Evolutionary conservation across 192 early-diverging fungal genomes (phyloP), one percentile per base, ranked within the genome.

Genomic region (Coemansia sp.): DNA sequence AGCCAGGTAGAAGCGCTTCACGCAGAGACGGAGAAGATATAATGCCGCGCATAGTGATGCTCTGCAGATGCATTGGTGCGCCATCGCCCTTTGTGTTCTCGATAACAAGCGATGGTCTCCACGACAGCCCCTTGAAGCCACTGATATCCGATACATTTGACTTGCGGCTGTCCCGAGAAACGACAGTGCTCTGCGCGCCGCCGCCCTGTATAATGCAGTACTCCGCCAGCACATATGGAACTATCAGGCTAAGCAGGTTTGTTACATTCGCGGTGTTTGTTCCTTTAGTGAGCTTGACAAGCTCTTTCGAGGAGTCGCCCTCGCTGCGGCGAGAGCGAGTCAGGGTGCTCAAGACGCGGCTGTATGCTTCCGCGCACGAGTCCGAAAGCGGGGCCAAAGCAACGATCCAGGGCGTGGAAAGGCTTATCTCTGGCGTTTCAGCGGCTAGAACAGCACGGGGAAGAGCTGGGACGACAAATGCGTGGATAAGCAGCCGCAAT

Each of bases 141-240:
- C 24, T 45, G 14, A 16, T 20, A 11, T 42, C 51, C 23, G 51
- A 3, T 2, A 20, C 30, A 9, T 30, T 34, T 5, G 18, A 28
- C 3, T 29, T 51, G n/a, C 32, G 23, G 11, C 30, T 25, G 47
- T 36, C 45, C 35, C 24, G 34, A 24, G 50, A 51, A 0, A 51
- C 50, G 2, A 53, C 55, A 0, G 50, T 28, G 25, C 60, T 48
- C 27, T 63, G 29, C 0, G 58, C 69, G 11, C 62, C 78, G 24
- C 68, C 72, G 54, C 67, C 68, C 57, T 81, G 78, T 25, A 81
- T 68, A 22, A 75, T 60, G 39, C 78, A 81, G 53, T 81, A 81
- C 49, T 81, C 78, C 16, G 78, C 68, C 23, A 81, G 57, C 14
- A 81, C 55, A 32, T 68, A 60, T 13, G 72, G 62, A 14, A 58